Conservation (phyloP, 495 filamentous ascomycete genomes). For the Usnea hakonensis region DNA sequence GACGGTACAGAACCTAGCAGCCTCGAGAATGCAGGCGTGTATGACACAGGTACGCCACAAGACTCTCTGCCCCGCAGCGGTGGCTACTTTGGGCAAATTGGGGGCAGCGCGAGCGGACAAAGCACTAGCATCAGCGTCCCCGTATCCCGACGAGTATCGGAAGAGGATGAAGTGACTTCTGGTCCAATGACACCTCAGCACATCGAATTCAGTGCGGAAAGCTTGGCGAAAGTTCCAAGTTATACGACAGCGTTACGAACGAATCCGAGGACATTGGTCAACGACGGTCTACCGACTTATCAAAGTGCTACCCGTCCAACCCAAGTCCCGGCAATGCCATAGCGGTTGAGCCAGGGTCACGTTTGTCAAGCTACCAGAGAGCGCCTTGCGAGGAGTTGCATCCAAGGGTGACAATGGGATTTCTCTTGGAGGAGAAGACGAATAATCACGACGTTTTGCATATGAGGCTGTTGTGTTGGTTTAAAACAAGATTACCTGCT, state of each 20-base stretch:
- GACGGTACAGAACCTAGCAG: conserved; percentile 7
- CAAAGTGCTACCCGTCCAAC: conserved; percentile 49
- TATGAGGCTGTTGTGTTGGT: not conserved
- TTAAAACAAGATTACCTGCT: not conserved
- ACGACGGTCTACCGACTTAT: conserved; percentile 34
- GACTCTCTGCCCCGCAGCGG: not conserved
- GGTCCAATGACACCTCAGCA: conserved; percentile 54
- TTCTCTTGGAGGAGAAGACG: not conserved
- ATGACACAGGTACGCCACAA: not conserved
- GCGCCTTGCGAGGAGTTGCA: not conserved
- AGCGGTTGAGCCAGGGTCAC: not conserved
- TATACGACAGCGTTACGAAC: conserved; percentile 69
- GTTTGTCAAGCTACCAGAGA: not conserved
- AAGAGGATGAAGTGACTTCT: conserved; percentile 47
- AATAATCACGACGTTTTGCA: not conserved
- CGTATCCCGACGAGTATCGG: conserved; percentile 54
- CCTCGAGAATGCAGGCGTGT: not conserved
- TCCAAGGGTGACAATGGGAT: not conserved
- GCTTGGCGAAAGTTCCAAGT: conserved; percentile 67
- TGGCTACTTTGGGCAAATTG: conserved; percentile 8
- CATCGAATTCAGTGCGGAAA: conserved; percentile 52
- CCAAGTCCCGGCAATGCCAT: conserved; percentile 40
- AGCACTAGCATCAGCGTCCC: conserved; percentile 32
- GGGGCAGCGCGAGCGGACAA: conserved; percentile 21
- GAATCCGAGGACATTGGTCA: conserved; percentile 39